These are phyloP conservation scores for Phyllosticta paracitricarpa DNA, from an alignment of 2,329 filamentous ascomycete genomes.

Conservation along the genomic window DNA sequence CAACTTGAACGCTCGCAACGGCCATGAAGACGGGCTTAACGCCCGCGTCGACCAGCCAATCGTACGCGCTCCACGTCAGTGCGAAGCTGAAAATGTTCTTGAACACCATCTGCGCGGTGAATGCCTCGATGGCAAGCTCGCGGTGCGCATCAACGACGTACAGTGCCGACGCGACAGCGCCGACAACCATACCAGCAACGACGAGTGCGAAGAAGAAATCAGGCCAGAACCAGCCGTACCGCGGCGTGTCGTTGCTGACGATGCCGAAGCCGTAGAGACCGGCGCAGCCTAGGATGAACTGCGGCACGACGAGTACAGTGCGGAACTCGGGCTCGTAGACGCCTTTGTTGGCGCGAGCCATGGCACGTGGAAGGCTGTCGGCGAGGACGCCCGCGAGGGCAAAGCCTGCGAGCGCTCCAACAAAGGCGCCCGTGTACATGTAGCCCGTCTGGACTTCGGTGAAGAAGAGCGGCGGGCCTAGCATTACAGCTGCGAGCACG, in stretches of 20 bases:
- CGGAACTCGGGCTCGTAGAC: conserved; percentile 89
- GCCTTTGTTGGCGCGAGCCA: conserved; percentile 68
- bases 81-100: conserved; percentile 90
- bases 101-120: conserved; percentile 84
- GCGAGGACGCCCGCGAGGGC: conserved; percentile 61
- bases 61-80: conserved; percentile 72
- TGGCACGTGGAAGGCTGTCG: conserved; percentile 58
- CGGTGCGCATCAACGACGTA: conserved; percentile 93
- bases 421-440: conserved; percentile 74
- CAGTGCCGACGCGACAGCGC: conserved; percentile 71
- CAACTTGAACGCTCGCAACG: conserved; percentile 67
- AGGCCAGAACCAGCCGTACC: conserved; percentile 63
- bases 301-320: conserved; percentile 71
- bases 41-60: conserved; percentile 60
- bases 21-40: conserved; percentile 60
- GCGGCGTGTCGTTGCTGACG: conserved; percentile 50
- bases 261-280: conserved; percentile 80
- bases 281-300: conserved; percentile 65
- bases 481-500: conserved; percentile 70
- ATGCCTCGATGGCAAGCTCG: conserved; percentile 78
- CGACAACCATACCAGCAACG: conserved; percentile 84
- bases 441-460: conserved; percentile 74
- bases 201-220: conserved; percentile 76
- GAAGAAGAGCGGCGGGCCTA: conserved; percentile 74
- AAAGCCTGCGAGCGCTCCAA: conserved; percentile 74